Base-by-base conservation (phyloP, 164 flowering plant species). In the Aristolochia contorta region DNA sequence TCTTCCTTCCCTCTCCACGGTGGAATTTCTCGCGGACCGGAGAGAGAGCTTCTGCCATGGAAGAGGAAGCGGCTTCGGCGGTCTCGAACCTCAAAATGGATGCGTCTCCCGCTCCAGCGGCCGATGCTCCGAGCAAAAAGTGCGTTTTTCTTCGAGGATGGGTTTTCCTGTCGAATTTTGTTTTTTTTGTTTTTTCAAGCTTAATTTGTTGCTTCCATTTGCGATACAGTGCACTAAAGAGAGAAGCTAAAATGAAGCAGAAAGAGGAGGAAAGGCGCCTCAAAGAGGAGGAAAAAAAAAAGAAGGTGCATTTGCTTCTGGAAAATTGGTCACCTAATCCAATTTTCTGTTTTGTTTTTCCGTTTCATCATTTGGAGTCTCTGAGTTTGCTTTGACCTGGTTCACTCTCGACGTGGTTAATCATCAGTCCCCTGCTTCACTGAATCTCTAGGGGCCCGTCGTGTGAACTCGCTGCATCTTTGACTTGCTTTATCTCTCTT, bases 221-320 rank as follows among this genome's bases (percentile, higher is more conserved):
- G 46, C n/a, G 18, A 10, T 50, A 2, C 69, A 85, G 87, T 74
- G 86, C 87, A 3, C 74, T 51, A 19, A 84, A 87, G 73, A 80
- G 62, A 69, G 82, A 76, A 43, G 55, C 69, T 54, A 87, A 82
- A 75, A 61, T 63, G 43, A 80, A 78, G 71, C 79, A 83, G 76
- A 80, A 69, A 60, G 91, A 87, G 53, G 89, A 83, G 66, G 91
- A 84, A 57, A 71, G 76, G 51, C 66, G 76, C 13, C 72, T 66
- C 41, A 82, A 81, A 63, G 90, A 87, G 53, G 85, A 82, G 68
- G 74, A 72, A 24, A 77, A 73, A 52, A 65, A 69, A 61, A 62
- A 47, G 22, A 65, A 67, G 74, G 73, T 77, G 56, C 22, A 18
- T 4, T 57, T 48, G 13, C 1, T 30, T 50, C 4, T 19, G 1